phyloP scores from a whole-genome alignment of 2,329 filamentous ascomycete genomes.

The Fusarium nygamai region DNA sequence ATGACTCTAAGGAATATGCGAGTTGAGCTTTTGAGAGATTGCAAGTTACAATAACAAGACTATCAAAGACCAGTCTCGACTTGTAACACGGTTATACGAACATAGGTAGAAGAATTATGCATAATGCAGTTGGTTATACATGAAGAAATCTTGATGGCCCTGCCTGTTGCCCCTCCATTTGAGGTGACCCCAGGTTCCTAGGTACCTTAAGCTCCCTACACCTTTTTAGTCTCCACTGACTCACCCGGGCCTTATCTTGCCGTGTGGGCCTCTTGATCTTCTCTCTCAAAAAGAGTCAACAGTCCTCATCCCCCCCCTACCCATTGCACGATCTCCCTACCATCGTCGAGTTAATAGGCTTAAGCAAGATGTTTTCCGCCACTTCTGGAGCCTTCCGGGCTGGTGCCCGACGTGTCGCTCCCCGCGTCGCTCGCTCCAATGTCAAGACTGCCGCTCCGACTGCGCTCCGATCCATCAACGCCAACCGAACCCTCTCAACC shows the following conservation, averaged over 20 bases:
- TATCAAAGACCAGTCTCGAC: not conserved
- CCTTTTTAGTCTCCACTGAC: not conserved
- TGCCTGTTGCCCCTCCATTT: conserved; percentile 32
- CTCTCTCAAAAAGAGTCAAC: conserved; percentile 20
- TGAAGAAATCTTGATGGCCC: not conserved
- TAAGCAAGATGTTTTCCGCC: conserved; percentile 55
- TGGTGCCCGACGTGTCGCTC: conserved; percentile 54
- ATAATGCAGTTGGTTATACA: not conserved
- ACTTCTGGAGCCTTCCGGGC: conserved; percentile 55
- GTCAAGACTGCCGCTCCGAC: conserved; percentile 38
- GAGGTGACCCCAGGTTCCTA: not conserved
- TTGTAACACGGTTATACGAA: not conserved
- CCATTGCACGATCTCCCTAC: conserved; percentile 9
- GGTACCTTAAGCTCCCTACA: not conserved
- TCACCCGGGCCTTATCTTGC: conserved; percentile 2
- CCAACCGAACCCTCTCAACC: conserved; percentile 43
- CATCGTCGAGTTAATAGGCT: conserved; percentile 38
- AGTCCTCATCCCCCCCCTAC: conserved; percentile 12
- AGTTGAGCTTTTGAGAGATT: not conserved
- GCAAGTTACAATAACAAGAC: not conserved
- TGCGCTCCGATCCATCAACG: conserved; percentile 38
- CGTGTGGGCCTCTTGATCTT: not conserved
- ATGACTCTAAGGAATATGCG: not conserved
- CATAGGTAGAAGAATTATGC: not conserved
- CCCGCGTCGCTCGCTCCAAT: conserved; percentile 39